Base-by-base conservation (phyloP, 1,284 basidiomycete genomes). In the Trichosporon ovoides region DNA sequence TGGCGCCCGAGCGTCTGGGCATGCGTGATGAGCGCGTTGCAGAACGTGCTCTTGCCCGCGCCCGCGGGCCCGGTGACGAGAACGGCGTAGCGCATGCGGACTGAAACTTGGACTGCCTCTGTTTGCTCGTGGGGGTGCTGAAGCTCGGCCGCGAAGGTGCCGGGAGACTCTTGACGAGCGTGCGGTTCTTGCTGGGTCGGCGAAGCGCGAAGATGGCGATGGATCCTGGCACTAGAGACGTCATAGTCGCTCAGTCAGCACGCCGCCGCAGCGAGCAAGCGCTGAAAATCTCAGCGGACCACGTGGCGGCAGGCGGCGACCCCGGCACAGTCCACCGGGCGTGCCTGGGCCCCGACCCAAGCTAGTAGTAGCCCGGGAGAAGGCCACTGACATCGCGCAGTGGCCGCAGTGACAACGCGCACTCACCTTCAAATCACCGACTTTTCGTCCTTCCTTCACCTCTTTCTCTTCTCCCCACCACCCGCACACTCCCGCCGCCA, bases 31-130 rank as follows among this genome's bases (percentile, higher is more conserved):
- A 98, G 85, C 0, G 92, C 85, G 3, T 84, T 82, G 70, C 90
- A 90, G 73, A 99, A 96, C 0, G 96, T 98, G 0, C 93, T 93
- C 80, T 99, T 99, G 61, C 96, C 96, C 7, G 95, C 92, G 38
- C 96, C 96, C 0, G 96, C 96, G 52, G 96, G 95, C 48, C 78
- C 78, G 18, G 77, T 78, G 40, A 79, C 76, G 40, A 95, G 83
- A 28, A 93, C 87, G 9, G 91, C 91, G 81, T 95, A 94, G 60
- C 91, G 86, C 91, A 95, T 94, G 43, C 48, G n/a, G n/a, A n/a
- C n/a, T n/a, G n/a, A n/a, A n/a, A n/a, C n/a, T n/a, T n/a, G n/a
- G n/a, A n/a, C n/a, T n/a, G n/a, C n/a, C n/a, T n/a, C n/a, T n/a
- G n/a, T n/a, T n/a, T n/a, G n/a, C n/a, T n/a, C n/a, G n/a, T n/a